phyloP scores from a whole-genome alignment of 2,329 filamentous ascomycete species.

The Chaetothyriales sp. region DNA sequence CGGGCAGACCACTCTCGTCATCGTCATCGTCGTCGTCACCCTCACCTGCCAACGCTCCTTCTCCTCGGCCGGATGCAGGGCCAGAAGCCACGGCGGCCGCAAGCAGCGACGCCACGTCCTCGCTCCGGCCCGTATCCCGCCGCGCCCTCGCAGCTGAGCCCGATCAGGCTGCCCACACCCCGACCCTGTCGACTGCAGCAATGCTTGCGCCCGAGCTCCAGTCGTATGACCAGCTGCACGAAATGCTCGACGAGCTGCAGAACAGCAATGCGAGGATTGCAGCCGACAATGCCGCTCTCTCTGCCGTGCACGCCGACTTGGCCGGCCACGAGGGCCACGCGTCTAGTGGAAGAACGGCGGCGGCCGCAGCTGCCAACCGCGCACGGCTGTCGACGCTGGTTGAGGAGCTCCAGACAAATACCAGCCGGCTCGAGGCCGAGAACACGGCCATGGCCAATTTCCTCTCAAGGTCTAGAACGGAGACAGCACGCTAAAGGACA shows the following conservation, averaged over 20 bases:
- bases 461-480: constrained; percentile 9
- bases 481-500: constrained; percentile 9
- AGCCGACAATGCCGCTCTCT: constrained; percentile 3
- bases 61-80: not conserved
- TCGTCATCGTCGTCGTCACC: not conserved
- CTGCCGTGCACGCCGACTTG: not conserved
- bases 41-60: not conserved
- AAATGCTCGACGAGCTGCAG: constrained; percentile 6
- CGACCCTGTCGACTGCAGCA: not conserved
- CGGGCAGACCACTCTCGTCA: not conserved
- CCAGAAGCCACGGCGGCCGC: not conserved
- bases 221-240: not conserved
- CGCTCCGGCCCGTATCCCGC: not conserved
- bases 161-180: not conserved
- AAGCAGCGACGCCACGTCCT: not conserved
- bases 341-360: not conserved
- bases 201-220: not conserved
- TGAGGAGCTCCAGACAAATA: constrained; percentile 7
- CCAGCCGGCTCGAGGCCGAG: constrained; percentile 4
- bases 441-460: constrained; percentile 5
- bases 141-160: not conserved
- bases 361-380: not conserved
- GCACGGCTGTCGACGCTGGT: constrained; percentile 1
- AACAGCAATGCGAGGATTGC: constrained; percentile 5
- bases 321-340: not conserved